Evolutionary conservation across 2,329 filamentous ascomycete species (phyloP).

Genomic region (Colletotrichum camelliae): DNA sequence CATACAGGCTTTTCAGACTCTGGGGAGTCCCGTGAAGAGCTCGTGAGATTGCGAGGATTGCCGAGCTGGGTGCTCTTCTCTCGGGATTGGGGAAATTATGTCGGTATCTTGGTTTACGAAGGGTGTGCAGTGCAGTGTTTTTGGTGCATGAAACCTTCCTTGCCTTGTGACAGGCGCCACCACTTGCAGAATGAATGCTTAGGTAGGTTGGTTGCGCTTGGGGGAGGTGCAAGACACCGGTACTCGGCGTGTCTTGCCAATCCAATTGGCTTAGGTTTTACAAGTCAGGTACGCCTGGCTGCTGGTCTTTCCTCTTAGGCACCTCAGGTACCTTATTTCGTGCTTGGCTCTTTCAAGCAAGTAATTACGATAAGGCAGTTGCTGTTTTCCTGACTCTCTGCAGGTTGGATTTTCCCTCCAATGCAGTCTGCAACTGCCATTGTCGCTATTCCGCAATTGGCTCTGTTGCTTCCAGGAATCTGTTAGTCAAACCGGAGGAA

Average conservation of each 20-base stretch:
- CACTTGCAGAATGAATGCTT: not conserved
- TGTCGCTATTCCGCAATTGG: not conserved
- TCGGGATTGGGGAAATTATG: not conserved
- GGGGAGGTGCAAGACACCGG: not conserved
- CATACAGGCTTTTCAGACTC: not conserved
- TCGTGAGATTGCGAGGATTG: slow-evolving; percentile 15
- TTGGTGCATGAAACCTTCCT: not conserved
- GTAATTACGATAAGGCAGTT: not conserved
- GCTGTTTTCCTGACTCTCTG: not conserved
- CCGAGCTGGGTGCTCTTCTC: not conserved
- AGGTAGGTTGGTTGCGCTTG: not conserved
- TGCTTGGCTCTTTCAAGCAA: not conserved
- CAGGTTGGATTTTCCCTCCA: not conserved
- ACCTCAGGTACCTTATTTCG: not conserved
- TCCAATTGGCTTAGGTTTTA: not conserved
- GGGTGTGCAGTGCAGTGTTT: not conserved
- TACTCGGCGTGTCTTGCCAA: not conserved
- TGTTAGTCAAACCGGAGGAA: slow-evolving; percentile 16
- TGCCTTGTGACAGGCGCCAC: not conserved
- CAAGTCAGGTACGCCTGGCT: not conserved
- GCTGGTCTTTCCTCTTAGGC: not conserved
- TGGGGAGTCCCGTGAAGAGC: not conserved
- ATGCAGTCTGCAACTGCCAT: not conserved
- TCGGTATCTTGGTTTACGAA: not conserved
- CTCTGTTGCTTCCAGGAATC: not conserved